Base-by-base conservation (phyloP, 768 basidiomycete genomes). In the Panaeolus papilionaceus region DNA sequence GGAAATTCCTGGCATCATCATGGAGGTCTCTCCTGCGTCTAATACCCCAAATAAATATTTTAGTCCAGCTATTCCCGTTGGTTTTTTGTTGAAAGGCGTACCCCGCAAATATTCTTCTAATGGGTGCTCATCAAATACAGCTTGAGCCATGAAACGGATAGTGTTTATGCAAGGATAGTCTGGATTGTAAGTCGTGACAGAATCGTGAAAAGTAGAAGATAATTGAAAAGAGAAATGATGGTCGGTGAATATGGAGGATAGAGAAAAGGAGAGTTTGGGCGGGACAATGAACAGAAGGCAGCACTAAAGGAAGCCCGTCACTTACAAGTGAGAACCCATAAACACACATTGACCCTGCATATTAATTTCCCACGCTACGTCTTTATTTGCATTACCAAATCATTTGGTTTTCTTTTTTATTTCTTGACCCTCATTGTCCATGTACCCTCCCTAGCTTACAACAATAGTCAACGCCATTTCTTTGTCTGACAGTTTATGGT, bases 101-200 rank as follows among this genome's bases (percentile, higher is more conserved):
- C 92, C 87, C 84, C 85, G 81, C 65, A 93, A 80, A 77, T 93
- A 93, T 71, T 88, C 84, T 72, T 90, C 87, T 49, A 93, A 83
- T 49, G 92, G 92, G 72, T 92, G 91, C 69, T 92, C 88, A 71
- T 92, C 89, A 78, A 92, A 92, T 68, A 92, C 76, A 67, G 92
- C 84, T 82, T 93, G 90, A 40, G 92, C 92, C 92, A 93, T 93
- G 66, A 70, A 70, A 49, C 23, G n/a, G 47, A 73, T 75, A 65
- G 68, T 67, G 45, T 61, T 66, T 38, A 62, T 42, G 38, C 49
- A 42, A 64, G 63, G 64, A 47, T 61, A 64, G 42, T 45, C 11
- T 62, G 64, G 28, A 23, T 44, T 62, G 45, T 45, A 42, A 65
- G 69, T 75, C 74, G 71, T 75, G 49, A 74, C 47, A 45, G 61